A percentile compares a stretch with the other conserved stretches of the same genome.
phyloP scores from a whole-genome alignment of 768 basidiomycete genomes.

The Mycena metata region DNA sequence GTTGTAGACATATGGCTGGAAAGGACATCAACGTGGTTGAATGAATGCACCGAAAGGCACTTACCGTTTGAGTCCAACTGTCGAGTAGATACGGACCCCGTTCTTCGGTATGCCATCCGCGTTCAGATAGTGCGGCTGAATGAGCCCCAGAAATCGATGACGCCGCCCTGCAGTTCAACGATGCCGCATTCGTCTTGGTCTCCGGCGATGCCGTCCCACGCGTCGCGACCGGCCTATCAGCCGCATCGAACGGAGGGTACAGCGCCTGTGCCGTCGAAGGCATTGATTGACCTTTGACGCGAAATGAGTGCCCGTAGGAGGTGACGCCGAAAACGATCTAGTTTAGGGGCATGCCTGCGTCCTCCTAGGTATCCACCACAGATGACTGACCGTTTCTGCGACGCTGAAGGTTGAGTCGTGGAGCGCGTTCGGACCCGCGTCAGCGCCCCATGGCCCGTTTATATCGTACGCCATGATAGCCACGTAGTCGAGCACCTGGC shows the following conservation, averaged over 20 bases:
- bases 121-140: constrained; percentile 67
- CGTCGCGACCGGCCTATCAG: constrained; percentile 61
- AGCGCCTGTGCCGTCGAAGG: constrained; percentile 55
- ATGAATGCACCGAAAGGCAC: constrained; percentile 41
- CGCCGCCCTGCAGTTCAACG: constrained; percentile 56
- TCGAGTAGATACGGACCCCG: constrained; percentile 73
- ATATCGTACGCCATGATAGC: too few species aligned
- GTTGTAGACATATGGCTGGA: constrained; percentile 44
- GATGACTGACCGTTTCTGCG: constrained; percentile 57
- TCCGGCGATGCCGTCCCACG: constrained; percentile 56
- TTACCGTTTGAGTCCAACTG: constrained; percentile 79
- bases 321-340: constrained; percentile 85
- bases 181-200: constrained; percentile 63
- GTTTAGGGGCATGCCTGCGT: constrained; percentile 78
- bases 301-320: constrained; percentile 83
- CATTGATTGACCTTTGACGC: constrained; percentile 58
- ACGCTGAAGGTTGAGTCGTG: too few species aligned
- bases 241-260: constrained; percentile 65
- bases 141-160: constrained; percentile 73
- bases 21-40: neutral
- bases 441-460: too few species aligned
- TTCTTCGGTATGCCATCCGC: constrained; percentile 57
- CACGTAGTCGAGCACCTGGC: too few species aligned
- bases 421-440: too few species aligned
- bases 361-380: constrained; percentile 80